Evolutionary conservation across 352 stramenopile species (phyloP), one percentile per base, ranked within the genome.

Genomic region (Phytophthora brassicae): DNA sequence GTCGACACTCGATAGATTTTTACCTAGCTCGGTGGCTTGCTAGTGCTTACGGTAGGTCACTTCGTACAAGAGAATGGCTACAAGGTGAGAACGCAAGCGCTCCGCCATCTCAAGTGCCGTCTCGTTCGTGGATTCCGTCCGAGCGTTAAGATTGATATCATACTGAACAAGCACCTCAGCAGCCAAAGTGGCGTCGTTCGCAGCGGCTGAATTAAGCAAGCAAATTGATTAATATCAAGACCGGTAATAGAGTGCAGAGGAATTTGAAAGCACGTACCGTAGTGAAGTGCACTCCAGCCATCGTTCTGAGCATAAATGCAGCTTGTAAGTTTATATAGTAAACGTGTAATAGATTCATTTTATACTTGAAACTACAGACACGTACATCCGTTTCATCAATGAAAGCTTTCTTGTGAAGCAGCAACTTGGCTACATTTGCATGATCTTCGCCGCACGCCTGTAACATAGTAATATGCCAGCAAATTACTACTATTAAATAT

Each of bases 351-450:
- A 55, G 49, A 48, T 42, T 14, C 19, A 36, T 19, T 48, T 56
- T 20, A 33, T 20, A 52, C 19, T 43, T 20, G 8, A 29, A 14
- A 14, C 19, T 42, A 13, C n/a, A 54, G 1, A 35, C 20, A 74
- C 76, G 56, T 62, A 93, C 84, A 62, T 93, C 81, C 22, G 80
- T 89, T 63, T 91, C 84, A 47, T 93, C 80, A 47, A 93, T 80
- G 54, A 90, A 89, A 4, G 81, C 81, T 24, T 88, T 88, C 45
- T 85, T 88, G 39, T 74, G 74, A 22, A 93, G 70, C 19, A 93
- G 59, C 8, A 93, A 20, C 55, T 77, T 82, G 9, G 76, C 75
- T 26, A 91, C 56, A 5, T 13, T 58, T 17, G 80, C 72, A 39
- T 93, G 80, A 24, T 90, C 81, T 60, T 93, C 84, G 3, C 81